Percentiles rank a stretch among this genome's conserved stretches.
phyloP scores from a whole-genome alignment of 768 basidiomycete genomes.

The Piloderma croceum region DNA sequence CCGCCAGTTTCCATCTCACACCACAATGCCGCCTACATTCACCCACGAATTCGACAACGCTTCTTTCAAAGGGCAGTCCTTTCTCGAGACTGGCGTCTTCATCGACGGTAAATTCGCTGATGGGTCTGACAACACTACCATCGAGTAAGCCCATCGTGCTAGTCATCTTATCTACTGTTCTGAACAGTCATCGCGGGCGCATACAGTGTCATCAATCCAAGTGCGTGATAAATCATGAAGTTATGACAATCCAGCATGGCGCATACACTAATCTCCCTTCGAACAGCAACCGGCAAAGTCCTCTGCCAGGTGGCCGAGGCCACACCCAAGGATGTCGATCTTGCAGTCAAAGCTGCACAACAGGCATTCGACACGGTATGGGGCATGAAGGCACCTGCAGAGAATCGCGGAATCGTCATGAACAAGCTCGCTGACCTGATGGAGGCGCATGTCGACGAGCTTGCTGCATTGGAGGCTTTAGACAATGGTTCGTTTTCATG shows the following conservation, averaged over 20 bases:
- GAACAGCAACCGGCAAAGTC: conserved; percentile 24
- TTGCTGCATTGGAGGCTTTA: conserved; percentile 47
- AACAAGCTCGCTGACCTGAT: conserved; percentile 48
- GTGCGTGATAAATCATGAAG: conserved; percentile 3
- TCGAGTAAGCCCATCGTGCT: conserved; percentile 9
- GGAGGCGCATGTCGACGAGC: conserved; percentile 39
- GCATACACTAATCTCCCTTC: background rate
- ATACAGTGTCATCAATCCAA: conserved; percentile 14
- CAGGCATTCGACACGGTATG: conserved; percentile 38
- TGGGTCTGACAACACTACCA: conserved; percentile 5
- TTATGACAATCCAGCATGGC: background rate
- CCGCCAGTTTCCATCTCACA: background rate
- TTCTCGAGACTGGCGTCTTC: conserved; percentile 34
- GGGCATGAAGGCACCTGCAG: conserved; percentile 45
- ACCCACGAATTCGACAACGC: conserved; percentile 23
- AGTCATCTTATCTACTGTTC: background rate
- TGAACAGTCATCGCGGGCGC: background rate
- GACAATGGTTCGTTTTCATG: conserved; percentile 34
- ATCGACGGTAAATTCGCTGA: conserved; percentile 33
- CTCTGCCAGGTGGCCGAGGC: conserved; percentile 45
- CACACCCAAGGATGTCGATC: conserved; percentile 54
- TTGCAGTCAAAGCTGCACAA: conserved; percentile 56
- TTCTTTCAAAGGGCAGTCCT: conserved; percentile 20
- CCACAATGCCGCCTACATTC: conserved; percentile 18
- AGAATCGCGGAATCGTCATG: conserved; percentile 35